Evolutionary conservation across 306 rosid species (phyloP).

Genomic region (Geum urbanum): DNA sequence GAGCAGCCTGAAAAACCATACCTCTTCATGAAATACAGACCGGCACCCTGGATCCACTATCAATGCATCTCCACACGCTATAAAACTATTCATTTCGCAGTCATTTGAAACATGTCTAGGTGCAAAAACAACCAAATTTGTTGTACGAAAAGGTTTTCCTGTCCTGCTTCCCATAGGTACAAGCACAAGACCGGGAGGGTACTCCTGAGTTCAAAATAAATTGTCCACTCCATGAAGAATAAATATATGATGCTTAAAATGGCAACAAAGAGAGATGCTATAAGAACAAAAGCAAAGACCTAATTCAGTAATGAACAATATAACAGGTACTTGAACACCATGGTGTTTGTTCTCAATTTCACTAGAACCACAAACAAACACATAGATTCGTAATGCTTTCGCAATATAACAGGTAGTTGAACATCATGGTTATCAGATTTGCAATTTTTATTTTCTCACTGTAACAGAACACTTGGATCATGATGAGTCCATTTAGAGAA

Average conservation of each 20-base stretch:
- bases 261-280: too few species aligned
- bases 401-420: neutral
- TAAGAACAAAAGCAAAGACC: too few species aligned
- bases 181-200: conserved; percentile 65
- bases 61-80: conserved; percentile 74
- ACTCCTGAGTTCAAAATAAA: conserved; percentile 49
- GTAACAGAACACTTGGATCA: too few species aligned
- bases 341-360: too few species aligned
- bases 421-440: neutral
- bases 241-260: neutral
- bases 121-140: conserved; percentile 74
- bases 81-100: conserved; percentile 31
- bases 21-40: conserved; percentile 72
- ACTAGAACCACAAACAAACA: too few species aligned
- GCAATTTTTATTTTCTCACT: neutral
- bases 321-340: too few species aligned
- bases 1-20: conserved; percentile 13
- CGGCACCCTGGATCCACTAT: conserved; percentile 88
- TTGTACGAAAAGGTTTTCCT: conserved; percentile 57
- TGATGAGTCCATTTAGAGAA: conserved; percentile 18
- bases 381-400: too few species aligned
- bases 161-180: conserved; percentile 83
- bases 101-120: conserved; percentile 44
- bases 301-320: too few species aligned
- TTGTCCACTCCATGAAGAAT: neutral